Evolutionary conservation across 1,284 basidiomycete species (phyloP).

Genomic region (Grifola frondosa): DNA sequence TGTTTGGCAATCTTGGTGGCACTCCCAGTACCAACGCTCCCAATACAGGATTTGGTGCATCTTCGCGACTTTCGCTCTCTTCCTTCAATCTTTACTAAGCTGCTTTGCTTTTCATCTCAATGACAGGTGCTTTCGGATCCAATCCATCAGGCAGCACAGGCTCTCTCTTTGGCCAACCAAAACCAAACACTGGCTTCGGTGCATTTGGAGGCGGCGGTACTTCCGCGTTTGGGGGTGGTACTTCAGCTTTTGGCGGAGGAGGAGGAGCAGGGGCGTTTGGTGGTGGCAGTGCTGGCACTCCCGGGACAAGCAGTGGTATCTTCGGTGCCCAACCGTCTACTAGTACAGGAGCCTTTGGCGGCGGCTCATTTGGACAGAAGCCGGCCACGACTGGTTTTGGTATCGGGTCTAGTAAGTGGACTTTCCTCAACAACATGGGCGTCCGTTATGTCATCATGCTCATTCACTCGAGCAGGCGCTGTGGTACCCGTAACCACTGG

Average conservation of each 20-base stretch:
- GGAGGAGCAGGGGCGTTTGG: constrained; percentile 42
- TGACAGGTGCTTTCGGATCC: constrained; percentile 55
- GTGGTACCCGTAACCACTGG: constrained; percentile 59
- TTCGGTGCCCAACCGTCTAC: constrained; percentile 28
- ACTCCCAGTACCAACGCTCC: constrained; percentile 37
- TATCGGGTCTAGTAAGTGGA: constrained; percentile 32
- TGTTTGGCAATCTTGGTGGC: constrained; percentile 65
- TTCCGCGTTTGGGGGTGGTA: constrained; percentile 39
- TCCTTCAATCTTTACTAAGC: constrained; percentile 8
- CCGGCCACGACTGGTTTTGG: constrained; percentile 54
- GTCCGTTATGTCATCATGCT: too few species aligned
- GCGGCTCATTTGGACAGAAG: constrained; percentile 44
- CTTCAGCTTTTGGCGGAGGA: constrained; percentile 50
- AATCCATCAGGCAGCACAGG: constrained; percentile 40
- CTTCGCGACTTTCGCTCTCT: constrained; percentile 16
- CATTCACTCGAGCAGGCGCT: constrained; percentile 6
- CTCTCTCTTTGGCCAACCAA: constrained; percentile 59
- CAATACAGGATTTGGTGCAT: constrained; percentile 60
- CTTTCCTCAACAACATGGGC: too few species aligned
- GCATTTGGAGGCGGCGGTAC: constrained; percentile 54
- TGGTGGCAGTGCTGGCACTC: constrained; percentile 28
- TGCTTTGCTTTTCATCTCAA: not conserved
- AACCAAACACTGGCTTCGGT: constrained; percentile 69
- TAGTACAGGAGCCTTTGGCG: constrained; percentile 28
- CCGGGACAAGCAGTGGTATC: constrained; percentile 20